Evolutionary conservation across 176 grass and related monocot genomes (phyloP).

Genomic region (Oryza officinalis): DNA sequence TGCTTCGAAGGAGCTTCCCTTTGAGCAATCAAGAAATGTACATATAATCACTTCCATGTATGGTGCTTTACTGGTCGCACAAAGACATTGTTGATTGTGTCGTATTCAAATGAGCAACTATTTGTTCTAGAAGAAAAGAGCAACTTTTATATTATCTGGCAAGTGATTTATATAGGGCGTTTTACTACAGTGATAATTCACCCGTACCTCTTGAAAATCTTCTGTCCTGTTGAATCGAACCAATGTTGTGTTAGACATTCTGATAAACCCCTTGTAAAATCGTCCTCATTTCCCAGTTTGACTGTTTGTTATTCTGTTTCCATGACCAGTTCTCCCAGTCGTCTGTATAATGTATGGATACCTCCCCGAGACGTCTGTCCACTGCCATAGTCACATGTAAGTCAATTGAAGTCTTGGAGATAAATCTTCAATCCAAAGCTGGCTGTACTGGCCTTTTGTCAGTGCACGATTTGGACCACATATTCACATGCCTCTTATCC

Average conservation of each 20-base stretch:
- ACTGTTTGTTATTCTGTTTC: too few species aligned
- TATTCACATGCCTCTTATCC: conserved; percentile 11
- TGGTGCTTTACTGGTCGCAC: background rate
- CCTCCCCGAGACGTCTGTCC: background rate
- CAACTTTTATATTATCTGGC: background rate
- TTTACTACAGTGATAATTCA: background rate
- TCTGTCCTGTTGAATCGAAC: background rate
- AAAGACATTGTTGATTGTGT: background rate
- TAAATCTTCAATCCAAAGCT: conserved; percentile 31
- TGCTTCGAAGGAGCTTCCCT: conserved; percentile 3
- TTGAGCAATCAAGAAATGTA: conserved; percentile 23
- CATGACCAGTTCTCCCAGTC: too few species aligned
- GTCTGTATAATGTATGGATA: background rate
- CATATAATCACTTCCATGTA: background rate
- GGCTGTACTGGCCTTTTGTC: conserved; percentile 1
- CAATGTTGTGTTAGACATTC: too few species aligned
- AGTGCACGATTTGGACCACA: conserved; percentile 26
- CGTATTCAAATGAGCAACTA: background rate
- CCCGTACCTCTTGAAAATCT: background rate
- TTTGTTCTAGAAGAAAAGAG: too few species aligned
- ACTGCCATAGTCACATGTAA: conserved; percentile 27
- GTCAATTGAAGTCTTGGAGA: background rate
- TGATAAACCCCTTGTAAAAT: too few species aligned
- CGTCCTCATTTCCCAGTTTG: too few species aligned
- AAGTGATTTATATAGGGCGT: background rate